Evolutionary conservation across 208 protist genomes (phyloP).

Genomic region (Leishmania aethiopica): DNA sequence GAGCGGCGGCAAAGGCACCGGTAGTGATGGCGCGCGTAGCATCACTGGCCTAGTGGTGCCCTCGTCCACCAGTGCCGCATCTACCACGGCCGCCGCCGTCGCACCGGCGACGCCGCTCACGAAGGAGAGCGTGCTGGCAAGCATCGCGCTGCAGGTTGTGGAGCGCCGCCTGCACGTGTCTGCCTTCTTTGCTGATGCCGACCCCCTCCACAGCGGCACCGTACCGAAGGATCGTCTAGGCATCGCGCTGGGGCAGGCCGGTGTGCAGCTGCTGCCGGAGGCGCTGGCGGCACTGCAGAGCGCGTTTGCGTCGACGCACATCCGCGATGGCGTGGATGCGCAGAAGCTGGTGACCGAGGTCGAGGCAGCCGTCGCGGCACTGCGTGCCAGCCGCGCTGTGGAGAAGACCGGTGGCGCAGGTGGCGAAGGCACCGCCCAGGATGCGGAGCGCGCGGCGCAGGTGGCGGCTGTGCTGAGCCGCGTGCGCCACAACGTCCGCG

Average conservation of each 20-base stretch:
- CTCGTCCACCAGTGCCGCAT: not conserved
- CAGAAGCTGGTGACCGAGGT: slow-evolving; percentile 44
- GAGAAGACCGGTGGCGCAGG: slow-evolving; percentile 5
- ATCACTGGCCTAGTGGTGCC: not conserved
- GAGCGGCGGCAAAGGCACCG: not conserved
- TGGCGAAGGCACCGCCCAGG: slow-evolving; percentile 23
- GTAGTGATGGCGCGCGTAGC: not conserved
- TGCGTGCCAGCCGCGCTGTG: slow-evolving; percentile 8
- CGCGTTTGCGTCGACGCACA: slow-evolving; percentile 39
- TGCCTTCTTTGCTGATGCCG: slow-evolving; percentile 85
- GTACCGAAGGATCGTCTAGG: slow-evolving; percentile 62
- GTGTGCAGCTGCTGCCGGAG: slow-evolving; percentile 39
- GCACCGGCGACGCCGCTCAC: not conserved
- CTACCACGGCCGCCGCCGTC: not conserved
- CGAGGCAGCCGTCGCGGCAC: slow-evolving; percentile 23
- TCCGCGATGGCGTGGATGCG: slow-evolving; percentile 44
- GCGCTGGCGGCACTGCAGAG: slow-evolving; percentile 50
- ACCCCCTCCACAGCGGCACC: slow-evolving; percentile 71
- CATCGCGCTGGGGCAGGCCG: slow-evolving; percentile 71
- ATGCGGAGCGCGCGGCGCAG: slow-evolving; percentile 7
- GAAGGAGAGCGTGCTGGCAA: slow-evolving; percentile 46
- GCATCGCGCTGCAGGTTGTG: slow-evolving; percentile 59
- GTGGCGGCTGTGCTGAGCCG: slow-evolving; percentile 41
- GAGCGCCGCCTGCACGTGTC: slow-evolving; percentile 58
- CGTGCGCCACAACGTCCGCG: slow-evolving; percentile 57